Conservation (phyloP, 345 rosid species). For the Hibiscus tridactylites region DNA sequence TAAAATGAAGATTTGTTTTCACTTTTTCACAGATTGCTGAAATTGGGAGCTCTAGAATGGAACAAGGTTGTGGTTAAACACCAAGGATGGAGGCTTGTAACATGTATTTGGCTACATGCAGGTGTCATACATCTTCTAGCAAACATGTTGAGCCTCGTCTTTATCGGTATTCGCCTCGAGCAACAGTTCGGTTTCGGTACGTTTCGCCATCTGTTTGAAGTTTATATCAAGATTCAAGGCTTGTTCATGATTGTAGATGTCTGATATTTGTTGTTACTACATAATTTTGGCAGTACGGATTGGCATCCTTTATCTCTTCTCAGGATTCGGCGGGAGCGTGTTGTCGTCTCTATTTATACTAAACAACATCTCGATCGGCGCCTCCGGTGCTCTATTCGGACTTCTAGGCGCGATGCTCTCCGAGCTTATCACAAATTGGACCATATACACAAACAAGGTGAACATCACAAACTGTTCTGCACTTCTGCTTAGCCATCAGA, state of each 20-base stretch:
- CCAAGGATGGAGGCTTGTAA: conserved; percentile 84
- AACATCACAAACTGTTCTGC: background rate
- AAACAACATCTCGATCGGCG: conserved; percentile 72
- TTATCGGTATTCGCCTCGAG: conserved; percentile 88
- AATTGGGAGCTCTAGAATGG: conserved; percentile 76
- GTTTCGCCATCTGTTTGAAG: background rate
- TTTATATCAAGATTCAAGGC: background rate
- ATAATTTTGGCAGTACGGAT: conserved; percentile 53
- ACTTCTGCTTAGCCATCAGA: background rate
- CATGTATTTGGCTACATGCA: conserved; percentile 92
- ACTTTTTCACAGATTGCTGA: conserved; percentile 50
- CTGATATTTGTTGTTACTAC: background rate
- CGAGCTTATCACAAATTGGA: conserved; percentile 85
- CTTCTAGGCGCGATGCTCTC: conserved; percentile 98
- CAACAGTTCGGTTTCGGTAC: conserved; percentile 92
- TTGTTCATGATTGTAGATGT: background rate
- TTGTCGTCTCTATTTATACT: conserved; percentile 59
- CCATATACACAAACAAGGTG: conserved; percentile 76
- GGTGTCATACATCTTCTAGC: conserved; percentile 73
- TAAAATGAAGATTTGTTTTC: background rate
- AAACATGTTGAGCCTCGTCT: conserved; percentile 75
- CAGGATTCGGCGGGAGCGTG: conserved; percentile 81
- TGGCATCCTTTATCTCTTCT: conserved; percentile 54
- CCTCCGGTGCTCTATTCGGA: conserved; percentile 93
- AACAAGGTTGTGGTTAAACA: conserved; percentile 46